These are phyloP conservation scores for Sanghuangporus weigelae DNA, from an alignment of 1,284 basidiomycete genomes.

Conservation along the genomic window DNA sequence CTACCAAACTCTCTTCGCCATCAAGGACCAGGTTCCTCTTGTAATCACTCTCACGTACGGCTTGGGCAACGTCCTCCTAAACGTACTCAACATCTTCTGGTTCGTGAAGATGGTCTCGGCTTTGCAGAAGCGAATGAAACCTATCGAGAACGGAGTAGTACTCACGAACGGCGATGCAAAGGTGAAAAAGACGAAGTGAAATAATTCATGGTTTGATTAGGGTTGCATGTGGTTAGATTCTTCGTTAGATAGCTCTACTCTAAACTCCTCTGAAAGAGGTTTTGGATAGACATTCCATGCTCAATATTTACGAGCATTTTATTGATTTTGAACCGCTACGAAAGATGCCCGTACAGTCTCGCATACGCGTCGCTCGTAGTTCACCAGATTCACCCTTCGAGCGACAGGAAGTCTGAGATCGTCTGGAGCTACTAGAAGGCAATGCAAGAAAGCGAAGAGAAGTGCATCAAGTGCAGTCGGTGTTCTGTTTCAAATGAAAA, in stretches of 20 bases:
- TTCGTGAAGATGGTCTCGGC: conserved; percentile 61
- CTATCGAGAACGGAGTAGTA: not conserved
- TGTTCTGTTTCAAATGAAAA: conserved; percentile 33
- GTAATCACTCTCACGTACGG: conserved; percentile 45
- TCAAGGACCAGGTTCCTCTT: conserved; percentile 43
- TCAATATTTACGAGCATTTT: not conserved
- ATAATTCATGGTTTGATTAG: not conserved
- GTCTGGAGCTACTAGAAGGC: conserved; percentile 48
- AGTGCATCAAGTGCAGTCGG: conserved; percentile 77
- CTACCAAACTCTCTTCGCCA: conserved; percentile 45
- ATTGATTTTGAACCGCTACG: conserved; percentile 1
- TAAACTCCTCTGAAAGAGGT: no score
- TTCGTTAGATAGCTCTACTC: no score
- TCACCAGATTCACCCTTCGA: conserved; percentile 64
- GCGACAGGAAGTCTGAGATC: conserved; percentile 55
- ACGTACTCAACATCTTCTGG: conserved; percentile 70
- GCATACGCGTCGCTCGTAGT: conserved; percentile 68
- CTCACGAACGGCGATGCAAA: conserved; percentile 20
- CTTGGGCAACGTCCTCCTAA: conserved; percentile 52
- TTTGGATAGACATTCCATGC: no score
- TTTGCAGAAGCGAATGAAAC: conserved; percentile 40
- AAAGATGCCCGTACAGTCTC: conserved; percentile 50
- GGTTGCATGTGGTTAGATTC: not conserved
- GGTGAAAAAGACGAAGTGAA: conserved; percentile 17
- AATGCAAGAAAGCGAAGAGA: conserved; percentile 71